Conservation (phyloP, 768 basidiomycete species). For the Lyophyllum semitale region DNA sequence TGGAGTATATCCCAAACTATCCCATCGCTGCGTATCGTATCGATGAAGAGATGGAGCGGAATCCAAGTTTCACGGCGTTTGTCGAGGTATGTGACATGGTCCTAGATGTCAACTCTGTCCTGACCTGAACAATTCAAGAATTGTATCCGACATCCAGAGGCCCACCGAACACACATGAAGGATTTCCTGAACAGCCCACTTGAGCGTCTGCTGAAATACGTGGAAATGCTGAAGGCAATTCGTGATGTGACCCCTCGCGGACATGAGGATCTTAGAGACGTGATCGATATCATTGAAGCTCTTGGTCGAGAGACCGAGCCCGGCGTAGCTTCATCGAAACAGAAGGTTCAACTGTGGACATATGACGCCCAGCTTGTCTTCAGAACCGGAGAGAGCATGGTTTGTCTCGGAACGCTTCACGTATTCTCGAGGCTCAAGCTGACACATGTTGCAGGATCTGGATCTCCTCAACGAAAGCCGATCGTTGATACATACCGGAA, state of each 20-base stretch:
- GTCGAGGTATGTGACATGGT: constrained; percentile 59
- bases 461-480: constrained; percentile 86
- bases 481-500: constrained; percentile 81
- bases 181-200: constrained; percentile 91
- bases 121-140: constrained; percentile 26
- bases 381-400: constrained; percentile 74
- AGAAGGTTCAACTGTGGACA: constrained; percentile 88
- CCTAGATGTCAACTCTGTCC: neutral
- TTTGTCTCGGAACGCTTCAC: constrained; percentile 23
- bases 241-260: constrained; percentile 72
- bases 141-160: constrained; percentile 65
- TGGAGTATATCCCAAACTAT: constrained; percentile 91
- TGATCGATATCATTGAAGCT: constrained; percentile 86
- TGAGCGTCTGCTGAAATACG: constrained; percentile 84
- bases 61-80: constrained; percentile 76
- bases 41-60: constrained; percentile 83
- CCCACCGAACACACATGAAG: constrained; percentile 86
- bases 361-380: constrained; percentile 78
- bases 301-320: constrained; percentile 87
- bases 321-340: constrained; percentile 81
- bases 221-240: constrained; percentile 78
- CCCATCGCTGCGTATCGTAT: constrained; percentile 89
- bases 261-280: constrained; percentile 77
- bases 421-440: neutral
- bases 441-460: constrained; percentile 58